Base-by-base conservation (phyloP, 1,284 basidiomycete genomes). In the Puccinia horiana region DNA sequence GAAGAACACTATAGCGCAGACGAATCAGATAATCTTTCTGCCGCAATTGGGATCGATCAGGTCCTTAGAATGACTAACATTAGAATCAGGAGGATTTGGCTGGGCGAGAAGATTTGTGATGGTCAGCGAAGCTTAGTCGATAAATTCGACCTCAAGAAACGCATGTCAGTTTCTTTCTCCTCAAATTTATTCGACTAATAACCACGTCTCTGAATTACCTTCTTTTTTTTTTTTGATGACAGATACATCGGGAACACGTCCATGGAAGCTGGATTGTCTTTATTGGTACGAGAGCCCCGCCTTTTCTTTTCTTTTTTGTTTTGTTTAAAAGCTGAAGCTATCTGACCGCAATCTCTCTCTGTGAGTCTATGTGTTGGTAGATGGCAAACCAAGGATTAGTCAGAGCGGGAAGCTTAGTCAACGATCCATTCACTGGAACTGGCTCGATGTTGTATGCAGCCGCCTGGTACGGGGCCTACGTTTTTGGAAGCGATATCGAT, bases 361-460 rank as follows among this genome's bases (percentile, higher is more conserved):
- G n/a, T n/a, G n/a, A n/a, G n/a, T n/a, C n/a, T n/a, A n/a, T n/a
- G n/a, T n/a, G n/a, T n/a, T n/a, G n/a, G 63, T 87, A 98, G 52
- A 97, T 98, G 94, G 95, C 96, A 9, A 96, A 95, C 84, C 97
- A 99, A 88, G 92, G 95, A 0, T 88, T 96, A 85, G 95, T 81
- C 95, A 93, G 92, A 95, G 0, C 94, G 1, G 95, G 95, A 54
- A 96, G 94, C 87, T 87, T 98, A 44, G 89, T 98, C 26, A 98
- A 98, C 85, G 97, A 99, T 86, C 97, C 97, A 0, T 99, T 99
- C 87, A 91, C 93, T 72, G 97, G 97, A 0, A 99, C 97, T 0
- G 97, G 97, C 8, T 97, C 95, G 84, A 94, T 98, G 92, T 91
- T 95, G 42, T 96, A 98, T 87, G 88, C 89, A 0, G 85, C 86